Evolutionary conservation across 2,329 filamentous ascomycete genomes (phyloP).

Genomic region (Aspergillus terreus): DNA sequence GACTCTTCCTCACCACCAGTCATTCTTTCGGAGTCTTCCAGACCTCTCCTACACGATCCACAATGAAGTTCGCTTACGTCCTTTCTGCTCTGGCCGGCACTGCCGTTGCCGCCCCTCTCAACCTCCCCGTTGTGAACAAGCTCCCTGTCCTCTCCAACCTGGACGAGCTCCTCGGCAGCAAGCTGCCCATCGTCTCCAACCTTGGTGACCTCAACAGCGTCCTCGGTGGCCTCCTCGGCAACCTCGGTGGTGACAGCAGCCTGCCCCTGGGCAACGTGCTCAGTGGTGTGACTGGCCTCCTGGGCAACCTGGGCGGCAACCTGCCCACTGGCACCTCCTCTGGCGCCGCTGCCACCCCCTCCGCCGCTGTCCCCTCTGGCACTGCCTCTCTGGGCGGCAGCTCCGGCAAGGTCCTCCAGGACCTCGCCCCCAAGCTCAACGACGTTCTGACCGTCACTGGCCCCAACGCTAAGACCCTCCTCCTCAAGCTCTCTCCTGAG

Average conservation of each 20-base stretch:
- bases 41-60: constrained; percentile 10
- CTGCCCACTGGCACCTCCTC: neutral
- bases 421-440: constrained; percentile 28
- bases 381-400: constrained; percentile 24
- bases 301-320: constrained; percentile 1
- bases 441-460: constrained; percentile 27
- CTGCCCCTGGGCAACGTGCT: neutral
- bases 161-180: constrained; percentile 7
- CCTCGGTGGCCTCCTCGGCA: constrained; percentile 23
- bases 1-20: constrained; percentile 2
- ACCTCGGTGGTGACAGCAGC: constrained; percentile 18
- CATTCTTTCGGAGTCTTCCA: constrained; percentile 9
- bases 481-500: constrained; percentile 27
- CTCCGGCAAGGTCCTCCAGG: constrained; percentile 23
- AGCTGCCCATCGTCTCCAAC: constrained; percentile 2
- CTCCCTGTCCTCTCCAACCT: constrained; percentile 3
- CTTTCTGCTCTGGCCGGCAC: constrained; percentile 23
- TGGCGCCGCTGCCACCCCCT: neutral
- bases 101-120: constrained; percentile 23
- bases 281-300: neutral
- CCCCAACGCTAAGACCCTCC: constrained; percentile 26
- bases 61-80: constrained; percentile 25
- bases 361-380: neutral
- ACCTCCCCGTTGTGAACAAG: constrained; percentile 1
- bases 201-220: constrained; percentile 3